phyloP scores from a whole-genome alignment of 306 rosid species.

The Herpetospermum pedunculosum region DNA sequence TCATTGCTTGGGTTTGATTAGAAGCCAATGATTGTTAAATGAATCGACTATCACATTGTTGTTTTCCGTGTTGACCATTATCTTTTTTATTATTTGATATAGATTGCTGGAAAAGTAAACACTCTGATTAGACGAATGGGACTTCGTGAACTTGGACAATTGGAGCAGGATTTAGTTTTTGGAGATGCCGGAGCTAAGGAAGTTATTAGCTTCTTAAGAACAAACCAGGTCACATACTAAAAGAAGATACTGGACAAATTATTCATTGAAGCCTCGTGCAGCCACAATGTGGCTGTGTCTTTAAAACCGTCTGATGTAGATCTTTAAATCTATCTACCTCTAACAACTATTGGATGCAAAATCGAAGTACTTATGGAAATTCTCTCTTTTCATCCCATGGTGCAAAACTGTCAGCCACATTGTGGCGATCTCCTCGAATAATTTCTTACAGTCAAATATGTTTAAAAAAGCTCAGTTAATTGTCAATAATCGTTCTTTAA shows the following conservation, averaged over 20 bases:
- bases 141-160: constrained; percentile 80
- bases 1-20: not conserved
- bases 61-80: constrained; percentile 14
- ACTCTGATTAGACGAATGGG: constrained; percentile 52
- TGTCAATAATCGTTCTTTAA: not conserved
- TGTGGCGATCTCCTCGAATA: too few relatives aligned
- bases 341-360: too few relatives aligned
- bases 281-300: too few relatives aligned
- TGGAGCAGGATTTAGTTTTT: constrained; percentile 96
- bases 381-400: too few relatives aligned
- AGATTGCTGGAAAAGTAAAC: constrained; percentile 91
- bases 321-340: too few relatives aligned
- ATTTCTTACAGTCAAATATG: not conserved
- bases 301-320: too few relatives aligned
- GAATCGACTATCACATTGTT: not conserved
- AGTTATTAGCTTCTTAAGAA: constrained; percentile 63
- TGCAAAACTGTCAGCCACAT: too few relatives aligned
- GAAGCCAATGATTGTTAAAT: not conserved
- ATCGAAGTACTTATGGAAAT: too few relatives aligned
- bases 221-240: constrained; percentile 52
- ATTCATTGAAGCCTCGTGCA: too few relatives aligned
- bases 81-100: constrained; percentile 22
- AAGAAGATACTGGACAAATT: too few relatives aligned
- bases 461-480: not conserved
- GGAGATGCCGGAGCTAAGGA: constrained; percentile 97